These are phyloP conservation scores for Lecanicillium sp. DNA, from an alignment of 2,329 filamentous ascomycete genomes.

Conservation along the genomic window DNA sequence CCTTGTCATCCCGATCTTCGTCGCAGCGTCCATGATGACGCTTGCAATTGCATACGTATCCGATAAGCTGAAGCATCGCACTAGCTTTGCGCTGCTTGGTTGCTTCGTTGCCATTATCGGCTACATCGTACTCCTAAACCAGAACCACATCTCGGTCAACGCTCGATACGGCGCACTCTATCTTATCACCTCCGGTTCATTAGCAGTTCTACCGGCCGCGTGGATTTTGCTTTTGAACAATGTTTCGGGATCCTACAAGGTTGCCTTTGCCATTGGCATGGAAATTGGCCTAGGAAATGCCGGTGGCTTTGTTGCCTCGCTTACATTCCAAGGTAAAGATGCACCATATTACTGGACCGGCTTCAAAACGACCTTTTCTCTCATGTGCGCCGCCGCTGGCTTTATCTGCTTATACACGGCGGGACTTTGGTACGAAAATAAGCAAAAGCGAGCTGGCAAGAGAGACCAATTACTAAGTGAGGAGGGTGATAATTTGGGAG, in stretches of 20 bases:
- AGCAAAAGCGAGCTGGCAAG: constrained; percentile 5
- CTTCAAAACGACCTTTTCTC: constrained; percentile 4
- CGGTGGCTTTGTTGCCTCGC: constrained; percentile 7
- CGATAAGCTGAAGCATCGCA: constrained; percentile 4
- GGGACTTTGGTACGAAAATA: constrained; percentile 8
- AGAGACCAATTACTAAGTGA: constrained; percentile 6
- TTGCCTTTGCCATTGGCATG: constrained; percentile 8
- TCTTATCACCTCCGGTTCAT: constrained; percentile 5
- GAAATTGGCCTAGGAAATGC: constrained; percentile 8
- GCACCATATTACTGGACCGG: constrained; percentile 6
- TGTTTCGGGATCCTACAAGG: constrained; percentile 7
- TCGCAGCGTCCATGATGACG: constrained; percentile 3
- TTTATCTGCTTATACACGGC: constrained; percentile 3
- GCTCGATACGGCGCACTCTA: constrained; percentile 7
- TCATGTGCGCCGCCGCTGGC: constrained; percentile 4
- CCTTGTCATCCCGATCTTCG: constrained; percentile 7
- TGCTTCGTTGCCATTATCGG: constrained; percentile 6
- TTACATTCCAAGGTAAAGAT: not conserved
- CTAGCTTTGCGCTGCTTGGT: constrained; percentile 4
- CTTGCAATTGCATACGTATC: constrained; percentile 6
- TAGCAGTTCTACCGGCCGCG: constrained; percentile 6
- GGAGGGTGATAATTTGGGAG: constrained; percentile 8
- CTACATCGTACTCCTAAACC: constrained; percentile 6
- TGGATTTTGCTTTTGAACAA: constrained; percentile 9
- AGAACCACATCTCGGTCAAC: constrained; percentile 2